These are phyloP conservation scores for Amauroascus niger DNA, from an alignment of 2,329 filamentous ascomycete species.

Conservation along the genomic window DNA sequence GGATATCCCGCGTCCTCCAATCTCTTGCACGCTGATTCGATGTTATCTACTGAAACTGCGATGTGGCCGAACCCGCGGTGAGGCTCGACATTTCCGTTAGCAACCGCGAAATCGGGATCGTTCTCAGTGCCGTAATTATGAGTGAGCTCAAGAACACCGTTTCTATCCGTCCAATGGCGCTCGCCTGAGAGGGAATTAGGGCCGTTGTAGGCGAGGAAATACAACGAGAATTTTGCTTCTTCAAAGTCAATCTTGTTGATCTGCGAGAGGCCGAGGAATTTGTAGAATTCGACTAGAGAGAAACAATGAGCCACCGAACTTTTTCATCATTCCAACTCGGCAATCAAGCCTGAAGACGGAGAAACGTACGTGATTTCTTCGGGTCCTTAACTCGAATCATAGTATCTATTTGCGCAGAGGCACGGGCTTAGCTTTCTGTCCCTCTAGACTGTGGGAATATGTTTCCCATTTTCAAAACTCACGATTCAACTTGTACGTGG, in stretches of 20 bases:
- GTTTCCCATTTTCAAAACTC: slow-evolving; percentile 32
- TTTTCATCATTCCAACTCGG: too few species aligned
- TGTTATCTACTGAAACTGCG: slow-evolving; percentile 71
- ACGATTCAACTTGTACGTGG: slow-evolving; percentile 57
- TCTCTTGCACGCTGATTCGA: slow-evolving; percentile 80
- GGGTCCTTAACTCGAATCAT: slow-evolving; percentile 95
- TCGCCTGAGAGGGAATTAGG: slow-evolving; percentile 63
- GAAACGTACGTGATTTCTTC: slow-evolving; percentile 50
- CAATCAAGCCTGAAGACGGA: background rate
- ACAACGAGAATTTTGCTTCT: slow-evolving; percentile 86
- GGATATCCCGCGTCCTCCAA: slow-evolving; percentile 82
- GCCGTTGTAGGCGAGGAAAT: slow-evolving; percentile 85
- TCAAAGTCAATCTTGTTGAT: slow-evolving; percentile 73
- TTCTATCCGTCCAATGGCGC: slow-evolving; percentile 67
- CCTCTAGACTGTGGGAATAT: background rate
- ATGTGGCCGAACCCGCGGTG: slow-evolving; percentile 76
- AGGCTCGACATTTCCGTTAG: slow-evolving; percentile 87
- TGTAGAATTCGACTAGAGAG: slow-evolving; percentile 81
- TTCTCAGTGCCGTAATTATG: slow-evolving; percentile 82
- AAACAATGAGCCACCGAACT: too few species aligned
- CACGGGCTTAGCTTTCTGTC: slow-evolving; percentile 18
- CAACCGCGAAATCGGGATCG: slow-evolving; percentile 68
- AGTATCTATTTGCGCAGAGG: slow-evolving; percentile 33
- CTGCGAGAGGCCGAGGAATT: slow-evolving; percentile 77
- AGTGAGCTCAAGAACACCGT: slow-evolving; percentile 80